Evolutionary conservation across 352 stramenopile genomes (phyloP), one percentile per base, ranked within the genome.

Genomic region (Globisporangium mamillatum): DNA sequence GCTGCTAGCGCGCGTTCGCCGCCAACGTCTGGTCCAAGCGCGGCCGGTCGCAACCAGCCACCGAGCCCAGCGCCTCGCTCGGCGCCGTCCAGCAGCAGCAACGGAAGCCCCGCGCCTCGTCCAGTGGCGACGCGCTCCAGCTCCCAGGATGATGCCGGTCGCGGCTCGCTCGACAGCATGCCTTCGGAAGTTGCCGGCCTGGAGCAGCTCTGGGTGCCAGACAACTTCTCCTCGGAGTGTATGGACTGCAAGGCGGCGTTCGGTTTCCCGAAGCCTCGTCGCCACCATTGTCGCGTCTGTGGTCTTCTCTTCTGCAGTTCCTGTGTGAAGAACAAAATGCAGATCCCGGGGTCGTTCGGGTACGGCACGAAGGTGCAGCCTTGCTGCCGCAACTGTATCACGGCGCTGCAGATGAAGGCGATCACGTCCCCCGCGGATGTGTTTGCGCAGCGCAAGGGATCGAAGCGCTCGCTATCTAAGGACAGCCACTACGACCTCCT

Each of bases 191-290:
- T 93, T 3, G 84, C 88, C 4, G 82, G 83, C 5, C 80, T 95
- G 3, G 84, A 95, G 62, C 88, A 94, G 75, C 81, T 95, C 55
- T 95, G 88, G 88, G 86, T 95, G 34, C 88, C 88, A 0, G 84
- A 95, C 78, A 92, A 93, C 76, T 95, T 95, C 54, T 93, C 86
- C 25, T 82, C 29, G 69, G 86, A 95, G 61, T 95, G 88, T 68
- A 95, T 95, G 88, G 86, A 95, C 77, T 95, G 88, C 72, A 90
- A 92, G 58, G 70, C 83, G n/a, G 67, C 77, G 20, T 95, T 95
- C 67, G 86, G 83, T 44, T 93, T 94, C 65, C 81, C 83, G 48
- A 92, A 93, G 72, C 83, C 85, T 16, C 84, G 84, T 64, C 88
- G 88, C 14, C 88, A 95, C 75, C 88, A 95, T 71, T 95, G 88